Evolutionary conservation across 208 protist genomes (phyloP).

Genomic region (Trypanosoma boissoni): DNA sequence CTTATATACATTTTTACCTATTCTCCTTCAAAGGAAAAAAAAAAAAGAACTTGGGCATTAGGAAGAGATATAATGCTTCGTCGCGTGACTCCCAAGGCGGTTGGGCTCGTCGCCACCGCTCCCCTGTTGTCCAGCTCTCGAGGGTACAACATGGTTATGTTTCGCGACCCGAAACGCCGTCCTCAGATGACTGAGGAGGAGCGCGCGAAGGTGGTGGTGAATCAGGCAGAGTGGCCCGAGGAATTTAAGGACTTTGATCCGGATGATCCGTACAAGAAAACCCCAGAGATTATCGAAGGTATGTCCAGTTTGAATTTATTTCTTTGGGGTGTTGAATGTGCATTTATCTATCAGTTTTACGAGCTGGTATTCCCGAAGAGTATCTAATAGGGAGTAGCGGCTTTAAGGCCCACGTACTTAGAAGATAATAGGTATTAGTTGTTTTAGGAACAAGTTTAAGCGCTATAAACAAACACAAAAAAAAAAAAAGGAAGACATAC

Average conservation of each 20-base stretch:
- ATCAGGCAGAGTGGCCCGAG: conserved; percentile 88
- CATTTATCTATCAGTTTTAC: conserved; percentile 92
- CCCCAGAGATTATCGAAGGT: conserved; percentile 80
- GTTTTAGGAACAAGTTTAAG: no score
- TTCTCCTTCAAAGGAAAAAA: background rate
- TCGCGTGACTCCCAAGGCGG: conserved; percentile 50
- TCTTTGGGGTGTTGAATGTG: conserved; percentile 81
- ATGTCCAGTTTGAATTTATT: conserved; percentile 89
- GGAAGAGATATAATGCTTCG: conserved; percentile 82
- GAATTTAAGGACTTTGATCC: conserved; percentile 91
- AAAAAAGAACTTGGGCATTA: no score
- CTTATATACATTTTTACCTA: background rate
- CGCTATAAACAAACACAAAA: no score
- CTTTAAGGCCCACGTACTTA: no score
- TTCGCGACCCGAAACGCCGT: conserved; percentile 85
- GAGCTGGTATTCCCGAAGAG: conserved; percentile 85
- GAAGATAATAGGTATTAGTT: no score
- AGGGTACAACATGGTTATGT: conserved; percentile 83
- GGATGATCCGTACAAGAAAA: conserved; percentile 92
- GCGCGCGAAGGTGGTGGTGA: conserved; percentile 82
- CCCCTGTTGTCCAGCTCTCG: conserved; percentile 50
- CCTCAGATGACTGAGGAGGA: conserved; percentile 88
- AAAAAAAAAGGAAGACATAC: no score
- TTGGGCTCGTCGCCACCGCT: conserved; percentile 30
- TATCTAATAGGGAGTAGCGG: conserved; percentile 31